Evolutionary conservation across 176 grass and related monocot genomes (phyloP).

Genomic region (Paspalum notatum): DNA sequence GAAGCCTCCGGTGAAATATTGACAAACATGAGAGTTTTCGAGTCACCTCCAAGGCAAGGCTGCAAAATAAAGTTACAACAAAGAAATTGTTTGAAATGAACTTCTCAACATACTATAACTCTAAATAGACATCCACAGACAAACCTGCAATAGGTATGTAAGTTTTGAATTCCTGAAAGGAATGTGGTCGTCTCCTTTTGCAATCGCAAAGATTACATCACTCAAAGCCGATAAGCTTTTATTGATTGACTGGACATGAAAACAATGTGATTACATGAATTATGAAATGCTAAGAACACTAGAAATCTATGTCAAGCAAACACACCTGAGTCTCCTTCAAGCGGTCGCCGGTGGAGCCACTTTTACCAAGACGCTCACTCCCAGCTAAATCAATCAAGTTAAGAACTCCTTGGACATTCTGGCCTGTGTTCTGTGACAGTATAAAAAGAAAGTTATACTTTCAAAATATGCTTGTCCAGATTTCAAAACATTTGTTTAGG

Average conservation of each 20-base stretch:
- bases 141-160: constrained; percentile 91
- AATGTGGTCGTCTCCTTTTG: constrained; percentile 88
- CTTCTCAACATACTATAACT: neutral
- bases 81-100: neutral
- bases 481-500: neutral
- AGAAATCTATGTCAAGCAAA: neutral
- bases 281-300: neutral
- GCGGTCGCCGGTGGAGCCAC: constrained; percentile 84
- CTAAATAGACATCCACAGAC: neutral
- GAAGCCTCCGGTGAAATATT: constrained; percentile 82
- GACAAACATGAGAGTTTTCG: constrained; percentile 94
- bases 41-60: constrained; percentile 97
- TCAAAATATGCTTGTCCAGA: neutral
- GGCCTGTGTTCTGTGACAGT: constrained; percentile 69
- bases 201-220: constrained; percentile 91
- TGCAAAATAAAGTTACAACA: constrained; percentile 32
- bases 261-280: neutral
- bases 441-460: neutral
- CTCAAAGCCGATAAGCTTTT: constrained; percentile 91
- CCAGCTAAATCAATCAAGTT: constrained; percentile 99
- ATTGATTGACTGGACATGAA: constrained; percentile 71
- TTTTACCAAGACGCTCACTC: constrained; percentile 92
- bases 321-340: constrained; percentile 93
- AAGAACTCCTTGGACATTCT: constrained; percentile 81
- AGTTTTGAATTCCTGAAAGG: constrained; percentile 97